Conservation (phyloP, 2,329 filamentous ascomycete genomes). For the Onygenales sp. region DNA sequence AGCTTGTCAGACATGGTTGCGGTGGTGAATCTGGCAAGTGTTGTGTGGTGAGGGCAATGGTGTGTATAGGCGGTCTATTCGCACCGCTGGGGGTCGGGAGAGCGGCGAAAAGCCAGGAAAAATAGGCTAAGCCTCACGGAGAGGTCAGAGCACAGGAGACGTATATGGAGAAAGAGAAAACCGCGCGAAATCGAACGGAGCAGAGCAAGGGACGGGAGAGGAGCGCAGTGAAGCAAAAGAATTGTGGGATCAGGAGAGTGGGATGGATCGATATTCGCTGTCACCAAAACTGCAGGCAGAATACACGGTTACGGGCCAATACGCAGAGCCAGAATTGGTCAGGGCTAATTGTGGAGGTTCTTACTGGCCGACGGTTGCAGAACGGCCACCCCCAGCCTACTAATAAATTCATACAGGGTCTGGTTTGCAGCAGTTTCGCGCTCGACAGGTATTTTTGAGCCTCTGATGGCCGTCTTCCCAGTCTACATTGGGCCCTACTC, state of each 20-base stretch:
- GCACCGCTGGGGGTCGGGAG: background rate
- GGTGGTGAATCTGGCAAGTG: conserved; percentile 4
- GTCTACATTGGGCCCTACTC: too few species aligned
- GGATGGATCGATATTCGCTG: background rate
- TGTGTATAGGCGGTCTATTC: background rate
- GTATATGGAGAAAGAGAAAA: conserved; percentile 1
- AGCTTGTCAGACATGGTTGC: conserved; percentile 80
- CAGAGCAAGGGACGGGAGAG: background rate
- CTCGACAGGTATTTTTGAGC: too few species aligned
- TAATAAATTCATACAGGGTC: too few species aligned
- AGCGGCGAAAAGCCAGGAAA: background rate
- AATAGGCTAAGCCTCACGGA: background rate
- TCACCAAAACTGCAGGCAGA: background rate
- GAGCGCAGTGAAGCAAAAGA: background rate
- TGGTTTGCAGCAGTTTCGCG: background rate
- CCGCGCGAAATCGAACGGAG: conserved; percentile 4
- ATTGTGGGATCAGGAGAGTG: background rate
- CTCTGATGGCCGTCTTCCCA: too few species aligned
- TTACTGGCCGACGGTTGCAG: background rate
- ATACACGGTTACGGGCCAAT: background rate
- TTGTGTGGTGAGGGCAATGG: background rate
- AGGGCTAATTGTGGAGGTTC: background rate
- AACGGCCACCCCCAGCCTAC: too few species aligned
- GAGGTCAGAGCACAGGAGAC: conserved; percentile 3
- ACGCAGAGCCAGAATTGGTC: background rate